phyloP scores from a whole-genome alignment of 129 eudicot genomes.

The Kitagawia praeruptora region DNA sequence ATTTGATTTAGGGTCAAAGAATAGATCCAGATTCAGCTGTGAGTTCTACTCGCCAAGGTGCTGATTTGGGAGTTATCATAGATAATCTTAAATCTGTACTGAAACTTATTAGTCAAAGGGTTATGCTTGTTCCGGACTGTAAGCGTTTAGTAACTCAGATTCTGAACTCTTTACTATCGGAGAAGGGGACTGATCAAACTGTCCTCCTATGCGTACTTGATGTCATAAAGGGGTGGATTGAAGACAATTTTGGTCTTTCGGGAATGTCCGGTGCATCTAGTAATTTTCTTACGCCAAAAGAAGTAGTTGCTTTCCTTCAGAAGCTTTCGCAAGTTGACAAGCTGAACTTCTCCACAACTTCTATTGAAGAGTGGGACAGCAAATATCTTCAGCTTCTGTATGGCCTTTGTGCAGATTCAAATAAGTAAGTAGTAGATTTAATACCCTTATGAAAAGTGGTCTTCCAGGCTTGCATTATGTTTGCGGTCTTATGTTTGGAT shows the following conservation, averaged over 20 bases:
- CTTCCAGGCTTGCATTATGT: background rate
- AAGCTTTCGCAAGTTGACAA: constrained; percentile 97
- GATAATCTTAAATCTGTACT: constrained; percentile 70
- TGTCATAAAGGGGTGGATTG: constrained; percentile 91
- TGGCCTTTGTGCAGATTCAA: constrained; percentile 95
- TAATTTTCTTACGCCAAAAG: constrained; percentile 69
- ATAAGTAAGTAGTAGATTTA: constrained; percentile 34
- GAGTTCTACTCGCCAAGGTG: constrained; percentile 94
- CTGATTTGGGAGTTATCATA: constrained; percentile 84
- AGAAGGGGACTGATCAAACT: constrained; percentile 87
- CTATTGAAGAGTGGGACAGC: constrained; percentile 81
- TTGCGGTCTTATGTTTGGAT: background rate
- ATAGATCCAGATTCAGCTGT: constrained; percentile 87
- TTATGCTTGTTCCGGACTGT: constrained; percentile 76
- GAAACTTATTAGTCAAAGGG: constrained; percentile 77
- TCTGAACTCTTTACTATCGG: constrained; percentile 69
- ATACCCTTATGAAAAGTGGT: background rate
- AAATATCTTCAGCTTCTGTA: constrained; percentile 88
- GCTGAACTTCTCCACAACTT: constrained; percentile 53
- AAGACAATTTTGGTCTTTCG: constrained; percentile 58
- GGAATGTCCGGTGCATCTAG: constrained; percentile 45
- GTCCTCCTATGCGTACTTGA: constrained; percentile 84
- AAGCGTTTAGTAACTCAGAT: constrained; percentile 70
- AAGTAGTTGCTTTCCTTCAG: constrained; percentile 83
- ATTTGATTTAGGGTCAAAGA: constrained; percentile 56